These are phyloP conservation scores for Conticribra guillardii DNA, from an alignment of 108 stramenopile species.

Conservation along the genomic window DNA sequence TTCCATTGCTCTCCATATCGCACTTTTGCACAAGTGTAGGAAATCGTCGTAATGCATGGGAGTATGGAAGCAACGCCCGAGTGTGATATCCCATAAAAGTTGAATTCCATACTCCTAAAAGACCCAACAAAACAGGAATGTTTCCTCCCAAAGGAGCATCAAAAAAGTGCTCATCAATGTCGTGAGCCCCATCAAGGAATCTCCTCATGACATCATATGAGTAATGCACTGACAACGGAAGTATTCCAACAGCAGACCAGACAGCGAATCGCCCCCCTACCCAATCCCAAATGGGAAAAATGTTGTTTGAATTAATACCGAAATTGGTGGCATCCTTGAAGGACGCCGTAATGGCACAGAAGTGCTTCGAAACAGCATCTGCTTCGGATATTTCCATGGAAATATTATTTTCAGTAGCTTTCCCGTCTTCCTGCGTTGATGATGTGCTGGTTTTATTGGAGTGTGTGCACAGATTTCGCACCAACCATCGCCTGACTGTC, in stretches of 20 bases:
- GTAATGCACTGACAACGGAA: constrained; percentile 93
- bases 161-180: constrained; percentile 98
- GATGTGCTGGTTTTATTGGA: too few relatives aligned
- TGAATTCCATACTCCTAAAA: constrained; percentile 98
- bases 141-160: constrained; percentile 92
- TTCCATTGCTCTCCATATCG: constrained; percentile 99
- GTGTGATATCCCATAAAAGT: constrained; percentile 95
- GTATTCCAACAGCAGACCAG: constrained; percentile 81
- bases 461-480: constrained; percentile 49
- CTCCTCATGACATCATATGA: constrained; percentile 73
- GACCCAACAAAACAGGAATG: constrained; percentile 95
- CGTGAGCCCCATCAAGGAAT: constrained; percentile 94
- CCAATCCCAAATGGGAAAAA: constrained; percentile 98
- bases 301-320: constrained; percentile 81
- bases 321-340: constrained; percentile 45
- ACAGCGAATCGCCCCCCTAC: constrained; percentile 94
- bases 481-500: constrained; percentile 76
- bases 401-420: background rate
- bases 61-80: constrained; percentile 94
- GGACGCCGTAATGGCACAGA: constrained; percentile 79
- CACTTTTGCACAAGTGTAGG: constrained; percentile 98
- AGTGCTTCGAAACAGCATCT: constrained; percentile 79
- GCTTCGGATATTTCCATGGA: constrained; percentile 23
- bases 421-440: background rate
- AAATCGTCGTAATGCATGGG: constrained; percentile 88